Base-by-base conservation (phyloP, 108 stramenopile species). In the Seminavis robusta region DNA sequence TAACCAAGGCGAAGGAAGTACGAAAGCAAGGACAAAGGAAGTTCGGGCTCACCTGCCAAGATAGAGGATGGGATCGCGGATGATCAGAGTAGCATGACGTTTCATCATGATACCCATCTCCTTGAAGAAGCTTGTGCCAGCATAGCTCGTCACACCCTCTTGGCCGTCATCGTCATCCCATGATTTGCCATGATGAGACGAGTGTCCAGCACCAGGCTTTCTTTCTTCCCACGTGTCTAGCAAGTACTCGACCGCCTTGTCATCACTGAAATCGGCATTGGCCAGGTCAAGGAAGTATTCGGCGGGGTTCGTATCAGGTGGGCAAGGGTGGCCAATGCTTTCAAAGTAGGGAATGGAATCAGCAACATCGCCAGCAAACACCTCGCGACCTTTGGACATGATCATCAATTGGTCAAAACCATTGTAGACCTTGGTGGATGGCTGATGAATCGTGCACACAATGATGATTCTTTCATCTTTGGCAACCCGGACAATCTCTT, bases 401-500 rank as follows among this genome's bases (percentile, higher is more conserved):
- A 83, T 38, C 76, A 83, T 77, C 54, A 74, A 47, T 40, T 55
- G 61, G 61, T 80, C 79, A 63, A 83, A 83, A 15, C 50, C 32
- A 23, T 74, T 21, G 46, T 67, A 73, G 21, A 80, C 77, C n/a
- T 63, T 59, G 0, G 76, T 74, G 7, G 69, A 70, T 0, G 83
- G 83, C 68, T 83, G 82, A 61, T 83, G 82, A 37, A 83, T 79
- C 32, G 81, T 78, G 40, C 71, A 59, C 9, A 74, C 31, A 21
- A 76, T 65, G 30, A 75, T 73, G 28, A 75, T 29, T 9, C 68
- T 45, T 24, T 71, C 69, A 33, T 58, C 61, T 38, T 70, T 39
- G 8, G 83, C 83, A 6, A 84, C 69, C 27, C 53, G 51, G 29
- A 30, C 42, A 23, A 69, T 61, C 33, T 61, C 59, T 38, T 34